Evolutionary conservation across 768 basidiomycete genomes (phyloP).

Genomic region (Coprinellus aureogranulatus): DNA sequence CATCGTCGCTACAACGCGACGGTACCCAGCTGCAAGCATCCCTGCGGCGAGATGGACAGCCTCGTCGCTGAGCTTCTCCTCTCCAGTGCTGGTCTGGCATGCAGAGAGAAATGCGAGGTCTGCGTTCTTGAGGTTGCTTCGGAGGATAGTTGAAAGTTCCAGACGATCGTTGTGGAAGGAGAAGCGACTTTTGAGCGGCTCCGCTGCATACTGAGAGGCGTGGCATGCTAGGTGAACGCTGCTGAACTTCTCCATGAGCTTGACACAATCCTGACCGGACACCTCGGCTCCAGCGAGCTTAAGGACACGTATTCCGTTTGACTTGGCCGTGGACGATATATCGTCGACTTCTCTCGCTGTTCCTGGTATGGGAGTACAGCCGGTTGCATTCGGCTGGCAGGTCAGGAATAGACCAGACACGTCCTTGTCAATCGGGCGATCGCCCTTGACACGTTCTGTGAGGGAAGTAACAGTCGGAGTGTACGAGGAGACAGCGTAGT

Average conservation of each 20-base stretch:
- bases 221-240: conserved; percentile 35
- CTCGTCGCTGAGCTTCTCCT: conserved; percentile 28
- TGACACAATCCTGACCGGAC: conserved; percentile 10
- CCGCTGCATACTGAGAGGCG: conserved; percentile 22
- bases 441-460: background rate
- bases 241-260: conserved; percentile 11
- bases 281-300: conserved; percentile 12
- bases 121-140: conserved; percentile 8
- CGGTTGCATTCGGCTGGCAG: conserved; percentile 5
- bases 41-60: conserved; percentile 38
- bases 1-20: conserved; percentile 37
- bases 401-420: conserved; percentile 5
- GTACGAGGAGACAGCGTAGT: conserved; percentile 1
- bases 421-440: background rate
- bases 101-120: conserved; percentile 40
- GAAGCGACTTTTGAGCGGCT: conserved; percentile 23
- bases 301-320: conserved; percentile 17
- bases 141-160: conserved; percentile 12
- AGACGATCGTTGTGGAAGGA: conserved; percentile 19
- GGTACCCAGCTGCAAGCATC: conserved; percentile 30
- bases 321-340: background rate
- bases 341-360: conserved; percentile 5
- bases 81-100: conserved; percentile 35
- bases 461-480: background rate
- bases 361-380: conserved; percentile 6